A percentile compares a stretch with the other conserved stretches of the same genome.
phyloP scores from a whole-genome alignment of 306 rosid genomes.

The Vicia villosa region DNA sequence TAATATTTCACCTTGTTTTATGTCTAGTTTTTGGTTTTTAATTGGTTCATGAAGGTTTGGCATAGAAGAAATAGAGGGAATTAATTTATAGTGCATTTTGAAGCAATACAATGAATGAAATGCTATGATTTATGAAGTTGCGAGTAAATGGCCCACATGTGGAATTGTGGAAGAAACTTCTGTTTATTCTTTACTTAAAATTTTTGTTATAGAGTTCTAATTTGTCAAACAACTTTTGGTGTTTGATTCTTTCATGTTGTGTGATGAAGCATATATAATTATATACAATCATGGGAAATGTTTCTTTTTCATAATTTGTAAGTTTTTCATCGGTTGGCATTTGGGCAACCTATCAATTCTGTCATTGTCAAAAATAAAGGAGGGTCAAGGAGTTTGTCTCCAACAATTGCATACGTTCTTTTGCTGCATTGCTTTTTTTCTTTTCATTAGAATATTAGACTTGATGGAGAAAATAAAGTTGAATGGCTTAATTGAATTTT shows the following conservation, averaged over 20 bases:
- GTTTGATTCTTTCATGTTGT: conserved; percentile 36
- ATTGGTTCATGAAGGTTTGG: not conserved
- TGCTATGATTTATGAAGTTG: too few species aligned
- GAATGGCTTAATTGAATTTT: too few species aligned
- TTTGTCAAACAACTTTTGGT: not conserved
- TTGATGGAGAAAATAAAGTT: too few species aligned
- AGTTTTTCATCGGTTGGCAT: conserved; percentile 1
- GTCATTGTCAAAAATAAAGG: not conserved
- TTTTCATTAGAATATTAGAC: too few species aligned
- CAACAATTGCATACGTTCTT: conserved; percentile 11
- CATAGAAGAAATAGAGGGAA: not conserved
- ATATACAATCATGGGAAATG: conserved; percentile 20
- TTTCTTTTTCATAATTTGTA: not conserved
- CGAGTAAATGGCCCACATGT: too few species aligned
- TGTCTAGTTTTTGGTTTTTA: too few species aligned
- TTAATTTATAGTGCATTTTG: conserved; percentile 17
- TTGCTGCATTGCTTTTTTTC: not conserved
- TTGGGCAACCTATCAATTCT: not conserved
- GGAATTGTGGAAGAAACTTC: conserved; percentile 29
- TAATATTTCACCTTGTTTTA: conserved; percentile 9
- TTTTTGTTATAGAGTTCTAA: not conserved
- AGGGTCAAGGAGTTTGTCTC: not conserved
- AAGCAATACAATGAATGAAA: not conserved
- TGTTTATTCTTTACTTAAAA: conserved; percentile 36
- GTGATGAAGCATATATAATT: conserved; percentile 14